Percentiles rank a stretch among this genome's conserved stretches.
Evolutionary conservation across 139 green algal genomes (phyloP).

Genomic region (Asterochloris erici): DNA sequence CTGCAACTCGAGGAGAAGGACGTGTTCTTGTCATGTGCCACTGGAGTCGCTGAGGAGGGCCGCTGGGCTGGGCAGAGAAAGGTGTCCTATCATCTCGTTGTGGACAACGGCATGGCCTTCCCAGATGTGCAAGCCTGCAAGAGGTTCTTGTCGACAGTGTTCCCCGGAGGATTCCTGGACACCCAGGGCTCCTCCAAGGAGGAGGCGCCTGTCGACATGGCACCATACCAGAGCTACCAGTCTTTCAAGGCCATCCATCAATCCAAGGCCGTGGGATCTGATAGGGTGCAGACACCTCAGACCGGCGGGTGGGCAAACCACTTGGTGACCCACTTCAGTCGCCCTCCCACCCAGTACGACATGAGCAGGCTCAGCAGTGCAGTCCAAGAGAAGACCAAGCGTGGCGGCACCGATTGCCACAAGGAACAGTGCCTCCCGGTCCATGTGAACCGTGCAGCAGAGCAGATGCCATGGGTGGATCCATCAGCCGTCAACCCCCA

Average conservation of each 20-base stretch:
- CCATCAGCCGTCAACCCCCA: neutral
- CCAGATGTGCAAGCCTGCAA: neutral
- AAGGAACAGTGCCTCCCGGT: too few species aligned
- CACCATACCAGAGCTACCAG: neutral
- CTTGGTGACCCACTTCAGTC: neutral
- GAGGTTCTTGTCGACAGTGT: neutral
- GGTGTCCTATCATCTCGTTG: neutral
- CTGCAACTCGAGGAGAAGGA: neutral
- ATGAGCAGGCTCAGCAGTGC: neutral
- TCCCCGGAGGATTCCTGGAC: neutral
- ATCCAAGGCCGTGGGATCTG: neutral
- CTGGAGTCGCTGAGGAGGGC: neutral
- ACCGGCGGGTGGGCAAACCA: neutral
- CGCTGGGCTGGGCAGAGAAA: neutral
- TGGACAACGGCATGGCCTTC: slow-evolving; percentile 4
- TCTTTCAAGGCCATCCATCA: slow-evolving; percentile 8
- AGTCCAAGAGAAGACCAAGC: neutral
- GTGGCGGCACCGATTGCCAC: too few species aligned
- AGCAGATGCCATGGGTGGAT: neutral
- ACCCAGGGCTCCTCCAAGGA: neutral
- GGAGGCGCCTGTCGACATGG: neutral
- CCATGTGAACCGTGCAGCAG: neutral
- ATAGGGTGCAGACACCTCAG: neutral
- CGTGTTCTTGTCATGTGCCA: neutral
- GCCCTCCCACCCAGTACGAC: neutral